phyloP scores from a whole-genome alignment of 768 basidiomycete species.

The Rhodotorula sphaerocarpa region DNA sequence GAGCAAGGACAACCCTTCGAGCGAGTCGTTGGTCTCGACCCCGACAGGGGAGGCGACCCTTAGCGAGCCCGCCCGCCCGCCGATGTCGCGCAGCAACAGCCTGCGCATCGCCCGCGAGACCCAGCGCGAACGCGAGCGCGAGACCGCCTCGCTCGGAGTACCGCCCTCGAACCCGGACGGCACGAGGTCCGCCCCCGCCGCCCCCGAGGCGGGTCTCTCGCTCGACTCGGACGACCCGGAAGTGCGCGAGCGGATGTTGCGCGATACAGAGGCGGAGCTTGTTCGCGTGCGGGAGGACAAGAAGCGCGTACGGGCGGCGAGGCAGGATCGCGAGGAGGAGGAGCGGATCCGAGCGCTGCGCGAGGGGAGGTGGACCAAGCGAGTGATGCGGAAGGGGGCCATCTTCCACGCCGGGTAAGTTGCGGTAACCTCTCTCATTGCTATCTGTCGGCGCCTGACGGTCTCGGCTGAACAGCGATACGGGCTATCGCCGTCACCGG shows the following conservation, averaged over 20 bases:
- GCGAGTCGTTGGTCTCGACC: no score
- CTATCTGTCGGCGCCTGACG: background rate
- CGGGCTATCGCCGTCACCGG: constrained; percentile 44
- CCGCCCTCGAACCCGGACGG: no score
- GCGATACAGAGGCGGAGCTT: background rate
- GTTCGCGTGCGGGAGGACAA: background rate
- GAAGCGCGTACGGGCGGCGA: no score
- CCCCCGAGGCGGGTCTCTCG: background rate
- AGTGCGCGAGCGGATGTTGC: background rate
- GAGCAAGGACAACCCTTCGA: no score
- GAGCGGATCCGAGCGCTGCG: background rate
- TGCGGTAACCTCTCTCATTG: no score
- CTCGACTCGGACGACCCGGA: background rate
- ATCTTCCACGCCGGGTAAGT: constrained; percentile 43
- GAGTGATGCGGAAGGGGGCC: constrained; percentile 14
- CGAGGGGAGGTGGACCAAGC: background rate
- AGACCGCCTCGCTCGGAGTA: no score
- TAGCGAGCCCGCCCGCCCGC: background rate
- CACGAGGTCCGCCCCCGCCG: no score
- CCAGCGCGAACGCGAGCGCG: constrained; percentile 1
- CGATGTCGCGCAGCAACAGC: background rate
- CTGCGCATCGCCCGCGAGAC: constrained; percentile 13
- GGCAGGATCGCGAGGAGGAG: background rate
- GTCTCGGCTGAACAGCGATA: constrained; percentile 41
- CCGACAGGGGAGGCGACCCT: no score